Evolutionary conservation across 139 green algal species (phyloP).

Genomic region (Chara braunii): DNA sequence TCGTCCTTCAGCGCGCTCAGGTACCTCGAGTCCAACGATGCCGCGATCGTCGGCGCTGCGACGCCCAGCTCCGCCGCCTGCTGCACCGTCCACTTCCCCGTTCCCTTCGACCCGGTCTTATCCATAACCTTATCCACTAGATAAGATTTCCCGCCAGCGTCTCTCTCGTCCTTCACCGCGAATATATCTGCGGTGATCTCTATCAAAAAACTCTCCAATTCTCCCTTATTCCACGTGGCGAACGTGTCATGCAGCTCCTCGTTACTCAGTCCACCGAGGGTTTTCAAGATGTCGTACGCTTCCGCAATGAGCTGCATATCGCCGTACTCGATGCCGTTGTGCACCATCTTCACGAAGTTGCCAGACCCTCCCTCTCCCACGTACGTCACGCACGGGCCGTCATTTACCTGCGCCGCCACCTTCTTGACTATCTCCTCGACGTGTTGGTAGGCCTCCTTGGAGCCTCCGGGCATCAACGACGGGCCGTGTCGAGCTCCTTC

Average conservation of each 20-base stretch:
- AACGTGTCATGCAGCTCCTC: slow-evolving; percentile 83
- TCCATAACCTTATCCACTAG: slow-evolving; percentile 96
- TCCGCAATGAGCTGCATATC: slow-evolving; percentile 99
- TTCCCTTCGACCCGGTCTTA: slow-evolving; percentile 97
- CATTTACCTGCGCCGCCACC: slow-evolving; percentile 90
- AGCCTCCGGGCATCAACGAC: slow-evolving; percentile 96
- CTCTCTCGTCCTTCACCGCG: slow-evolving; percentile 44
- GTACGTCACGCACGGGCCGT: slow-evolving; percentile 89
- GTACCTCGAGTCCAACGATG: slow-evolving; percentile 73
- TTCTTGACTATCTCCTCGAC: slow-evolving; percentile 85
- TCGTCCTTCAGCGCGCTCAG: slow-evolving; percentile 80
- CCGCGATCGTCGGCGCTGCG: slow-evolving; percentile 86
- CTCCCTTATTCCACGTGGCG: slow-evolving; percentile 81
- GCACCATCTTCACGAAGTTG: slow-evolving; percentile 99
- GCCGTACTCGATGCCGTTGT: slow-evolving; percentile 99
- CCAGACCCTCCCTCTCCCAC: slow-evolving; percentile 78
- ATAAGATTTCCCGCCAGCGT: slow-evolving; percentile 47
- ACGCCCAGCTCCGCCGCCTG: slow-evolving; percentile 90
- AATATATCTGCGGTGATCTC: slow-evolving; percentile 84
- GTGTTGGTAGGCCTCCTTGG: slow-evolving; percentile 68
- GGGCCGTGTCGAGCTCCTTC: slow-evolving; percentile 85
- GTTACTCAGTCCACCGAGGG: slow-evolving; percentile 87
- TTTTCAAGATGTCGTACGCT: slow-evolving; percentile 91
- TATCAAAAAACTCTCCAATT: slow-evolving; percentile 83
- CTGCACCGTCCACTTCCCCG: slow-evolving; percentile 99